Percentiles rank a stretch among this genome's conserved stretches.
phyloP scores from a whole-genome alignment of 2,329 filamentous ascomycete species.

The Penicillium sp. region DNA sequence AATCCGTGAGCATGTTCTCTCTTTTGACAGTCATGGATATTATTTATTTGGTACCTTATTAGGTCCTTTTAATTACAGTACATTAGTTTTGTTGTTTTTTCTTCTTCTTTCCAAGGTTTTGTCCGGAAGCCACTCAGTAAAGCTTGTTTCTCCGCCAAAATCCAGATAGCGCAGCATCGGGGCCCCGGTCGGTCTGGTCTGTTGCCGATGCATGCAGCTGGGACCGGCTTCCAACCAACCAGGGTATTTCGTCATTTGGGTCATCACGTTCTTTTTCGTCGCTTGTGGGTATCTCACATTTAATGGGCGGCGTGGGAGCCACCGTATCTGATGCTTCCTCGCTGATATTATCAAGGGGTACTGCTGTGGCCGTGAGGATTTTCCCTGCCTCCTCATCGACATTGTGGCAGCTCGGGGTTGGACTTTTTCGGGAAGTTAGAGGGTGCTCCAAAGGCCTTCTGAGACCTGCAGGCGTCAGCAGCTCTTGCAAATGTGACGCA shows the following conservation, averaged over 20 bases:
- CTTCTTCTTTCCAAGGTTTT: background rate
- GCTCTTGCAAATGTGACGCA: background rate
- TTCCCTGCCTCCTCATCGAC: background rate
- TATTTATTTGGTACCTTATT: too few relatives aligned
- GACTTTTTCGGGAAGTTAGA: background rate
- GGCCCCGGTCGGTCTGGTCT: too few relatives aligned
- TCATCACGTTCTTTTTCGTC: background rate
- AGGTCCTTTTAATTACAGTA: too few relatives aligned
- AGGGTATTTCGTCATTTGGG: background rate
- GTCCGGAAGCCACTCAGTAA: slow-evolving; percentile 20
- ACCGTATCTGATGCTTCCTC: background rate
- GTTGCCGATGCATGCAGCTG: background rate
- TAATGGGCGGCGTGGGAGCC: background rate
- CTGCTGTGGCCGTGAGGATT: background rate
- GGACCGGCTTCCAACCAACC: background rate
- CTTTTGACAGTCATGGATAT: too few relatives aligned
- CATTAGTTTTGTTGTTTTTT: background rate
- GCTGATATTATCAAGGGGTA: background rate
- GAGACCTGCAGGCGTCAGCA: background rate
- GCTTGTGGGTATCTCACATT: background rate
- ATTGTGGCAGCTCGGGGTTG: too few relatives aligned
- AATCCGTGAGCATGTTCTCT: too few relatives aligned
- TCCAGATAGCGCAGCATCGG: background rate
- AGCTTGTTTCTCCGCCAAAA: slow-evolving; percentile 30
- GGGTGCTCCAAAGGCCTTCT: background rate